Percentiles rank a stretch among this genome's conserved stretches.
Evolutionary conservation across 257 asterid species (phyloP).

Genomic region (Gentiana macrophylla): DNA sequence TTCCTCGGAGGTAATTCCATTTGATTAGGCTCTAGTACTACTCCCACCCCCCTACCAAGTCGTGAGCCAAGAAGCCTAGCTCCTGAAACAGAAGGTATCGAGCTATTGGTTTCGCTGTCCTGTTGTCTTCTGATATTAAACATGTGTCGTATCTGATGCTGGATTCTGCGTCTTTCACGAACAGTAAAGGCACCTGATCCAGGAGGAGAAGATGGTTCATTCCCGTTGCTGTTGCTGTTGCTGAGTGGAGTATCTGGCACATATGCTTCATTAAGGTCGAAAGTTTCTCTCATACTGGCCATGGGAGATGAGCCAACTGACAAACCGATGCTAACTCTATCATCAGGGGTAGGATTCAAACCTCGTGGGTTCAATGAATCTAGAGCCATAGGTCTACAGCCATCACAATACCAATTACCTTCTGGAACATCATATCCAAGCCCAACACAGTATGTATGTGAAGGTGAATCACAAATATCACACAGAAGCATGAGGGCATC

Average conservation of each 20-base stretch:
- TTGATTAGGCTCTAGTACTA: slow-evolving; percentile 27
- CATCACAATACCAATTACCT: slow-evolving; percentile 93
- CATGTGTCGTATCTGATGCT: slow-evolving; percentile 53
- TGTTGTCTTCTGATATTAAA: slow-evolving; percentile 39
- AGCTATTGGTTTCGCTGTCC: slow-evolving; percentile 21
- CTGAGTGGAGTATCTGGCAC: slow-evolving; percentile 62
- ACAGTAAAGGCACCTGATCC: slow-evolving; percentile 55
- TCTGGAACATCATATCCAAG: slow-evolving; percentile 89
- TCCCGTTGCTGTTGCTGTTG: slow-evolving; percentile 33
- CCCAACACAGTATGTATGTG: slow-evolving; percentile 85
- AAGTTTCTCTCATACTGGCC: slow-evolving; percentile 40
- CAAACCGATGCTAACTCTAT: slow-evolving; percentile 28
- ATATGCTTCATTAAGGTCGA: slow-evolving; percentile 66
- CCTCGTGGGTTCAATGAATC: slow-evolving; percentile 37
- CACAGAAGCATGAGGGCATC: slow-evolving; percentile 86
- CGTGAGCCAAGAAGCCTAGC: slow-evolving; percentile 31
- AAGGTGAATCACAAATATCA: slow-evolving; percentile 85
- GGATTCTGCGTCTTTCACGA: slow-evolving; percentile 60
- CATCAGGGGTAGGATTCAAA: slow-evolving; percentile 32
- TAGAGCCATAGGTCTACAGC: slow-evolving; percentile 70
- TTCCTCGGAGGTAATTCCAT: slow-evolving; percentile 16
- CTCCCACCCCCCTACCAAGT: slow-evolving; percentile 26
- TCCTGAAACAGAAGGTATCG: slow-evolving; percentile 18
- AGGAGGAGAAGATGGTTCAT: slow-evolving; percentile 42
- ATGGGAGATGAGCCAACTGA: slow-evolving; percentile 41